Conservation (phyloP, 106 monocot species). For the Allium cepa region DNA sequence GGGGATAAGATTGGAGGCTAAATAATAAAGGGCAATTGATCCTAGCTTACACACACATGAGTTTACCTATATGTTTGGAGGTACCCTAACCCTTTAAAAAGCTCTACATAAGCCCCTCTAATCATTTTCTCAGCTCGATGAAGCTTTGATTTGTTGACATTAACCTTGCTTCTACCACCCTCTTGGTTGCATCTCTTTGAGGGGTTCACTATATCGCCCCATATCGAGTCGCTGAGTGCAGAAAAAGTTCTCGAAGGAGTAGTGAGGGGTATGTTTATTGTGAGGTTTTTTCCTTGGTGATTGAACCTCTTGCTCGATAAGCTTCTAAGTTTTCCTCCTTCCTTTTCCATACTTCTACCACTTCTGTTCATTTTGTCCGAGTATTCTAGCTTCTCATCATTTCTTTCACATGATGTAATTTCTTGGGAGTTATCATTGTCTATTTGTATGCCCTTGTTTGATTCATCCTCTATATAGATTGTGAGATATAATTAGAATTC, state of each 20-base stretch:
- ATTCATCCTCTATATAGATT: slow-evolving; percentile 38
- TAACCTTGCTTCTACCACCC: slow-evolving; percentile 24
- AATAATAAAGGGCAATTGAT: neutral
- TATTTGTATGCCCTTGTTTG: slow-evolving; percentile 18
- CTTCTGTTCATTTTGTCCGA: slow-evolving; percentile 5
- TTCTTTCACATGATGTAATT: slow-evolving; percentile 19
- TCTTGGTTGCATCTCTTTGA: slow-evolving; percentile 43
- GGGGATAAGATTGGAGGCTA: too few relatives aligned
- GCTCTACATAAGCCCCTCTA: slow-evolving; percentile 73
- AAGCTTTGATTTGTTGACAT: slow-evolving; percentile 75
- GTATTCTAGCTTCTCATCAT: slow-evolving; percentile 15
- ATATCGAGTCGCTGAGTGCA: slow-evolving; percentile 52
- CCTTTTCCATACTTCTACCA: slow-evolving; percentile 10
- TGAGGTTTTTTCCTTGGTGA: slow-evolving; percentile 72
- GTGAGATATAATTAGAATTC: neutral
- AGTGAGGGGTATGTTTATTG: slow-evolving; percentile 85
- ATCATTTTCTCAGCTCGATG: slow-evolving; percentile 96
- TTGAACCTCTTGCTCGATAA: slow-evolving; percentile 53
- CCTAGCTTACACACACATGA: neutral
- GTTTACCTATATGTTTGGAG: slow-evolving; percentile 66
- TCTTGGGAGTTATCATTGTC: slow-evolving; percentile 27
- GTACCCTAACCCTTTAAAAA: slow-evolving; percentile 84
- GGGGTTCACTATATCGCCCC: slow-evolving; percentile 51
- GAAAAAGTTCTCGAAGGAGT: slow-evolving; percentile 82
- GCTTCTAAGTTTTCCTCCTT: slow-evolving; percentile 48